A percentile compares a stretch with the other conserved stretches of the same genome.
phyloP scores from a whole-genome alignment of 805 yeast species.

The Yamadazyma phyllophila region DNA sequence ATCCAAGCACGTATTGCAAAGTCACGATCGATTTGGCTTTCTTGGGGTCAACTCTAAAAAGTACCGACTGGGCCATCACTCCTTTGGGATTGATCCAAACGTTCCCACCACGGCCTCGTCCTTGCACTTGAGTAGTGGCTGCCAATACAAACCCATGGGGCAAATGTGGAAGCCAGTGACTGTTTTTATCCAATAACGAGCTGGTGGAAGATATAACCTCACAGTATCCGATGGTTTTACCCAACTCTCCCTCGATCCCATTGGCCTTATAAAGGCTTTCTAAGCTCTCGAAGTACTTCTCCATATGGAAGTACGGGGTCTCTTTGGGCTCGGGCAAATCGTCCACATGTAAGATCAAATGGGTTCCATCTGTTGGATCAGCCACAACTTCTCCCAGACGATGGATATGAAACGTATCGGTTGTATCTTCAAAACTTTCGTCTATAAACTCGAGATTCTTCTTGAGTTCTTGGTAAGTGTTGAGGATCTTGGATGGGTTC shows the following conservation, averaged over 20 bases:
- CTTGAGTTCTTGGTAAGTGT: conserved; percentile 33
- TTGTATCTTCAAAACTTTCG: conserved; percentile 45
- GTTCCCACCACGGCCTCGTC: conserved; percentile 93
- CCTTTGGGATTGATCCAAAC: conserved; percentile 96
- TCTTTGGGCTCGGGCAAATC: conserved; percentile 47
- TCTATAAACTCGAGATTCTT: conserved; percentile 34
- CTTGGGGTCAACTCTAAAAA: conserved; percentile 51
- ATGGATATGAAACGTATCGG: conserved; percentile 56
- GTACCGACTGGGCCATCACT: conserved; percentile 76
- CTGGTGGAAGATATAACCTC: conserved; percentile 91
- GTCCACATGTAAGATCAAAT: conserved; percentile 47
- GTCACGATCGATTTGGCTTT: conserved; percentile 65
- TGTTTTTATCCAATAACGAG: conserved; percentile 72
- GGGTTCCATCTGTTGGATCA: conserved; percentile 36
- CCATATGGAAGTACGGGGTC: conserved; percentile 75
- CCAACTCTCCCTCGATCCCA: conserved; percentile 41
- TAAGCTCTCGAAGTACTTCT: conserved; percentile 50
- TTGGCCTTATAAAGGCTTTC: conserved; percentile 20
- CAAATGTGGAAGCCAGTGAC: conserved; percentile 49
- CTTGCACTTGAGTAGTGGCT: conserved; percentile 84
- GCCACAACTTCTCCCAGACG: conserved; percentile 25
- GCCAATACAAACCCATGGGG: conserved; percentile 71
- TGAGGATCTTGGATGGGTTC: conserved; percentile 27
- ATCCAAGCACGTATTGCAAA: conserved; percentile 77
- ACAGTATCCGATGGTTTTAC: conserved; percentile 67